A percentile compares a stretch with the other conserved stretches of the same genome.
Conservation (phyloP, 345 rosid species). For the Zanthoxylum bungeanum region DNA sequence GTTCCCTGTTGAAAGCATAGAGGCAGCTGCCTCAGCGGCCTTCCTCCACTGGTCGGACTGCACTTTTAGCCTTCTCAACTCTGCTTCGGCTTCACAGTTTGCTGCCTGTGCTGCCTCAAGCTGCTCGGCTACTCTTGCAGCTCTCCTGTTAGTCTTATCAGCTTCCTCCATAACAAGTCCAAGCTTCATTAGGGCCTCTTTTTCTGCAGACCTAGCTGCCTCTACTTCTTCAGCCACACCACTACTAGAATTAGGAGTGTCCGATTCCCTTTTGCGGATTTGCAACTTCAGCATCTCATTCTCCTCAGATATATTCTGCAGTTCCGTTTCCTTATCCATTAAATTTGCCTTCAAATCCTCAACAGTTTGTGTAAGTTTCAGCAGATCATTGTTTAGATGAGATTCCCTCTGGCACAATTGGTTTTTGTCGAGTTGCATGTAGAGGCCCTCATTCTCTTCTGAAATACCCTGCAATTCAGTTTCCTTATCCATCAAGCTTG, state of each 20-base stretch:
- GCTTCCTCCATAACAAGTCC: conserved; percentile 74
- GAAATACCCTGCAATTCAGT: conserved; percentile 66
- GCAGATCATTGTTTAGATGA: conserved; percentile 44
- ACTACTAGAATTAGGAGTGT: conserved; percentile 29
- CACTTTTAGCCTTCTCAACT: conserved; percentile 84
- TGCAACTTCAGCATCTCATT: conserved; percentile 62
- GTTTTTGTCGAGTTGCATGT: conserved; percentile 43
- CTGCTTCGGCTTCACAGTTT: conserved; percentile 67
- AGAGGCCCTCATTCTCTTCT: conserved; percentile 68
- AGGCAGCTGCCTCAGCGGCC: conserved; percentile 95
- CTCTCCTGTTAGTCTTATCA: conserved; percentile 68
- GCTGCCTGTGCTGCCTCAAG: conserved; percentile 77
- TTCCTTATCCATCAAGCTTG: conserved; percentile 85
- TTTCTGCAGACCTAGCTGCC: conserved; percentile 45
- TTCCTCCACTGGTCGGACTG: conserved; percentile 99
- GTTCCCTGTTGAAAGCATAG: conserved; percentile 81
- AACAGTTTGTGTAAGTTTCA: conserved; percentile 41
- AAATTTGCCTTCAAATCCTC: conserved; percentile 57
- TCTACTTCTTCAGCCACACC: conserved; percentile 34
- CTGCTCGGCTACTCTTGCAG: conserved; percentile 65
- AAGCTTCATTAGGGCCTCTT: conserved; percentile 65
- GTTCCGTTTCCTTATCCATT: conserved; percentile 75
- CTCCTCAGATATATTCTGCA: conserved; percentile 60
- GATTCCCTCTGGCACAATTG: conserved; percentile 26
- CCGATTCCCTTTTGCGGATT: conserved; percentile 45